These are phyloP conservation scores for Raphidocelis subcapitata DNA, from an alignment of 139 green algal species.

Conservation along the genomic window DNA sequence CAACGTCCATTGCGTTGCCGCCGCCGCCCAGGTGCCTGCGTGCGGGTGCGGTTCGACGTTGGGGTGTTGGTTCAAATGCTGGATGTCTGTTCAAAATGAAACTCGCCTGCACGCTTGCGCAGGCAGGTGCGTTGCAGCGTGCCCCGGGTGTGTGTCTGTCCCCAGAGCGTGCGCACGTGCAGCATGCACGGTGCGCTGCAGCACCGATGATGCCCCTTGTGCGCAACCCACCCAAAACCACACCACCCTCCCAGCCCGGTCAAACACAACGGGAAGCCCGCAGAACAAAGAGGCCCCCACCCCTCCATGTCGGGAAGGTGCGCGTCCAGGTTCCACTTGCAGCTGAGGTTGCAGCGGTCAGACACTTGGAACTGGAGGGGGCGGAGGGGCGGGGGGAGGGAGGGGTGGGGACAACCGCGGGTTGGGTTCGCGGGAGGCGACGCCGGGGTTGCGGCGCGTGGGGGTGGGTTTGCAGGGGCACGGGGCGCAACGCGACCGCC, in stretches of 20 bases:
- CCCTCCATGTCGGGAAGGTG: constrained; percentile 56
- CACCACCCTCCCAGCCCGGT: not conserved
- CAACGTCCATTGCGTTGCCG: constrained; percentile 41
- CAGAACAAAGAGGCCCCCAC: constrained; percentile 18
- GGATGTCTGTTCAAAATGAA: not conserved
- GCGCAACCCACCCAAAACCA: not conserved
- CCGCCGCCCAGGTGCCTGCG: constrained; percentile 40
- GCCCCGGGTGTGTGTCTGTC: no score
- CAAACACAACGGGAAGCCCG: not conserved
- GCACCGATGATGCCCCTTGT: not conserved
- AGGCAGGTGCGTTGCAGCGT: no score
- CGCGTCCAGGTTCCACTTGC: constrained; percentile 54
- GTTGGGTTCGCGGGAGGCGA: no score
- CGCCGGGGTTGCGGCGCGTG: not conserved
- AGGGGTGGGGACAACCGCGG: not conserved
- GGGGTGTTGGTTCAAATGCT: not conserved
- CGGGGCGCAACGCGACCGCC: not conserved
- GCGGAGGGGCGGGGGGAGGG: not conserved
- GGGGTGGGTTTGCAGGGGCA: not conserved
- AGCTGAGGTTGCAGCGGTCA: constrained; percentile 28
- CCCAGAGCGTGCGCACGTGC: no score
- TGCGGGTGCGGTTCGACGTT: not conserved
- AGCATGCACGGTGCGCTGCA: not conserved
- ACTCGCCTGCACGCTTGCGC: not conserved
- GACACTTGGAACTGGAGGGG: constrained; percentile 36